Conservation (phyloP, 2,329 filamentous ascomycete species). For the Paecilomyces variotii region DNA sequence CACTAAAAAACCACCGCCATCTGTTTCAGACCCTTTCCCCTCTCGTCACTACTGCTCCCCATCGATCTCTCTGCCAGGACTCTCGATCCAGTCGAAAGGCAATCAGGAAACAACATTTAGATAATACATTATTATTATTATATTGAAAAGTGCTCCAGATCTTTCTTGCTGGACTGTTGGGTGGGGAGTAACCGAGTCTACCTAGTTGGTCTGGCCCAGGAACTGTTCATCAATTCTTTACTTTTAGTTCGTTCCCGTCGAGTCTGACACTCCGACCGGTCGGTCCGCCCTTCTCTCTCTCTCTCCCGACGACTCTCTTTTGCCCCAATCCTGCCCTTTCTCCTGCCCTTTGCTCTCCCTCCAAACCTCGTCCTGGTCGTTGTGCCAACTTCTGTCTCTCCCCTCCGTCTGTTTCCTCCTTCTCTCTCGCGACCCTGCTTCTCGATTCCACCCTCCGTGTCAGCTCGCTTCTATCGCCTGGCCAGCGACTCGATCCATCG, state of each 20-base stretch:
- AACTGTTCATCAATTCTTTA: too few relatives aligned
- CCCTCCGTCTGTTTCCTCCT: not conserved
- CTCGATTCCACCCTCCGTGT: not conserved
- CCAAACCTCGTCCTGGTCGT: not conserved
- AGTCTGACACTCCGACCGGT: not conserved
- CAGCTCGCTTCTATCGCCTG: not conserved
- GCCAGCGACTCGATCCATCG: not conserved
- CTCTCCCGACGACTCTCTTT: slow-evolving; percentile 7
- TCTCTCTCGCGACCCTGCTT: not conserved
- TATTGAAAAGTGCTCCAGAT: too few relatives aligned
- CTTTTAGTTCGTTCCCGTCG: not conserved
- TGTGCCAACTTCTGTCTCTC: not conserved
- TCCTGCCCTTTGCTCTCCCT: not conserved
- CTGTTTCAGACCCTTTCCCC: not conserved
- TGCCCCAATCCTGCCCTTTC: slow-evolving; percentile 3
- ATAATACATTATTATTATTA: too few relatives aligned
- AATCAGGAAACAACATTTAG: too few relatives aligned
- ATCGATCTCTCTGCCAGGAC: too few relatives aligned
- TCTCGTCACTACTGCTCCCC: not conserved
- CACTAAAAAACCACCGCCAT: not conserved
- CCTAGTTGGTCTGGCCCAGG: too few relatives aligned
- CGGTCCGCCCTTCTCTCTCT: slow-evolving; percentile 7
- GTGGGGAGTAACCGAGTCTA: too few relatives aligned
- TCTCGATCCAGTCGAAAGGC: too few relatives aligned
- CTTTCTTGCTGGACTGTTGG: too few relatives aligned